These are phyloP conservation scores for Colletotrichum salicis DNA, from an alignment of 2,329 filamentous ascomycete species.

Conservation along the genomic window DNA sequence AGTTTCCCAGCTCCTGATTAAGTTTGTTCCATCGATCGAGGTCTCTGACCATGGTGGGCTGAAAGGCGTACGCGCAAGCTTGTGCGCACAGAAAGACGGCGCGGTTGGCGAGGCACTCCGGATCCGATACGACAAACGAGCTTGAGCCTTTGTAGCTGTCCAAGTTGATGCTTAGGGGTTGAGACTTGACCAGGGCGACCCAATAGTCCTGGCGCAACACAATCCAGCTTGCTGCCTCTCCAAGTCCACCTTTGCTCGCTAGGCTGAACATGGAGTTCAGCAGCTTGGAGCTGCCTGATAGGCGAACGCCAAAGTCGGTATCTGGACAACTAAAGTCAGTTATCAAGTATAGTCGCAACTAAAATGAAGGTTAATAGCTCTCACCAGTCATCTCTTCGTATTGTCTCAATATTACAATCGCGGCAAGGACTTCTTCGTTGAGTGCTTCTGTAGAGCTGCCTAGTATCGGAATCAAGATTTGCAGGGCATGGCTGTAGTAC, in stretches of 20 bases:
- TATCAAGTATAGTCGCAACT: neutral
- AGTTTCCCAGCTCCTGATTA: conserved; percentile 38
- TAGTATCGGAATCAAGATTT: conserved; percentile 50
- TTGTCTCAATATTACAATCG: conserved; percentile 49
- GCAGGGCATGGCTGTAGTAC: conserved; percentile 54
- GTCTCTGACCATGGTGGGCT: conserved; percentile 43
- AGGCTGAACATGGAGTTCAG: conserved; percentile 43
- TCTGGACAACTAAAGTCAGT: conserved; percentile 25
- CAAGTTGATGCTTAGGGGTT: conserved; percentile 48
- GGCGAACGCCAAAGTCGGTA: conserved; percentile 41
- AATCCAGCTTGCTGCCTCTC: conserved; percentile 57
- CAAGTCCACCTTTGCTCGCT: conserved; percentile 46
- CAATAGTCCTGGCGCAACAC: conserved; percentile 61
- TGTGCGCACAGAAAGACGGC: conserved; percentile 43
- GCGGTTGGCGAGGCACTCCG: conserved; percentile 43
- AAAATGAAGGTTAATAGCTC: neutral
- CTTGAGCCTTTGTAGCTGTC: conserved; percentile 45
- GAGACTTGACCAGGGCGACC: conserved; percentile 54
- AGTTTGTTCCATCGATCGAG: conserved; percentile 36
- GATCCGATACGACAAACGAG: conserved; percentile 39
- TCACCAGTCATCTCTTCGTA: conserved; percentile 54
- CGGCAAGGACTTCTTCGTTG: conserved; percentile 52
- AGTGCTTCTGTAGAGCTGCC: conserved; percentile 46
- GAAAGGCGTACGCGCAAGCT: conserved; percentile 46
- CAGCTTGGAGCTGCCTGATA: conserved; percentile 41